Base-by-base conservation (phyloP, 768 basidiomycete genomes). In the Leccinum aurantiacum region DNA sequence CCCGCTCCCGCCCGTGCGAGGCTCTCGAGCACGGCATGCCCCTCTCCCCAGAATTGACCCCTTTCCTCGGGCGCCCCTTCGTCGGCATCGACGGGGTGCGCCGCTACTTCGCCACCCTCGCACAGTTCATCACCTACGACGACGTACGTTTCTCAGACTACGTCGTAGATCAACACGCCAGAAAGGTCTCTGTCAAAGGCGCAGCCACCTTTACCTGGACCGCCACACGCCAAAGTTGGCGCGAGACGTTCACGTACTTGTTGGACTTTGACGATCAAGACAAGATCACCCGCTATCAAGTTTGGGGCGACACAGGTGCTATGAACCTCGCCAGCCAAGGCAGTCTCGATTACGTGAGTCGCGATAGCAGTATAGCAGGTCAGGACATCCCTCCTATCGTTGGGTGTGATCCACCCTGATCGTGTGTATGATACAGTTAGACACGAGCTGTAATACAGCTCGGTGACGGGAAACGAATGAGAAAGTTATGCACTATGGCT, bases 271-370 rank as follows among this genome's bases (percentile, higher is more conserved):
- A 87, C 57, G 76, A 82, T 24, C 78, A 80, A 29, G 67, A 72
- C 57, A 87, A 82, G 70, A 75, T 89, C n/a, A 75, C 75, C 24
- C 74, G 78, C 47, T 87, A 86, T 77, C 82, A 88, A 66, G 79
- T 88, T 2, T 89, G 87, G 86, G 84, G 84, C 11, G 87, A 89
- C 70, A 83, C 86, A 7, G 86, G 85, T 11, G 82, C 86, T 6
- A 80, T 84, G 10, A 86, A 85, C 70, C 77, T 88, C 14, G 86
- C 85, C 6, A 77, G 82, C 41, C 75, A 70, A 24, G 84, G 86
- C n/a, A 65, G 75, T 66, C 68, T 85, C 35, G 17, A 27, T 35
- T 25, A 63, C 51, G 67, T 68, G 56, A 57, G 59, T 31, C 10
- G 62, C 35, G 44, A 46, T 6, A 44, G 41, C 41, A n/a, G 4